Percentiles rank a stretch among this genome's conserved stretches.
phyloP scores from a whole-genome alignment of 139 green algal genomes.

The Parachlorella kessleri region DNA sequence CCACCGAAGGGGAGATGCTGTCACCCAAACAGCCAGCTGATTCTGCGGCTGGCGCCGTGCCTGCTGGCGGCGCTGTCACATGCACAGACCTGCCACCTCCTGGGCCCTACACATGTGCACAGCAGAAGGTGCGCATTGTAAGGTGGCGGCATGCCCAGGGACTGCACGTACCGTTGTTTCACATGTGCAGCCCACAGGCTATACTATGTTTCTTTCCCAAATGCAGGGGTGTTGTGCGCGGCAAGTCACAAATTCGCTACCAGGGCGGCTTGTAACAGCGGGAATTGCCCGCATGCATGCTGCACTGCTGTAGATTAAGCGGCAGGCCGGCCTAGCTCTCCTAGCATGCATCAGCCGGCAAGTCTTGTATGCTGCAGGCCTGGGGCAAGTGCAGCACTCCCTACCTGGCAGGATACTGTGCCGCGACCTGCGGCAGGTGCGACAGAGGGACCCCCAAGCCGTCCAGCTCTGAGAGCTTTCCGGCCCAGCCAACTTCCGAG shows the following conservation, averaged over 20 bases:
- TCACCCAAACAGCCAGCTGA: not conserved
- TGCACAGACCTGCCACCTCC: not conserved
- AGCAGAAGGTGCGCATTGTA: constrained; percentile 18
- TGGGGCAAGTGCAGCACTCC: no score
- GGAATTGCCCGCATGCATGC: not conserved
- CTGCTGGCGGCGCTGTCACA: not conserved
- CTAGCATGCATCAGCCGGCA: no score
- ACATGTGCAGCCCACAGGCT: not conserved
- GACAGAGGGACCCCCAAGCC: no score
- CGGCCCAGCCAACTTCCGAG: no score
- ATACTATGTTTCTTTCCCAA: not conserved
- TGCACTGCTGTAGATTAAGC: not conserved
- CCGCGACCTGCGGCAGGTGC: no score
- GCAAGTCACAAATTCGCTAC: no score
- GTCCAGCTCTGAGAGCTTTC: no score
- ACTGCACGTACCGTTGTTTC: not conserved
- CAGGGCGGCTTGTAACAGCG: not conserved
- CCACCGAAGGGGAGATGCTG: no score
- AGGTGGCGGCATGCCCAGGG: no score
- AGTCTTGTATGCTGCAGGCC: no score
- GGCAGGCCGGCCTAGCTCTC: no score
- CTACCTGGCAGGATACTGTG: no score
- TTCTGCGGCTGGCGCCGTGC: not conserved
- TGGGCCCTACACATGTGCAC: constrained; percentile 15
- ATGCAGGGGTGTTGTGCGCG: not conserved